phyloP scores from a whole-genome alignment of 148 eudicot species.

The Limonium bicolor region DNA sequence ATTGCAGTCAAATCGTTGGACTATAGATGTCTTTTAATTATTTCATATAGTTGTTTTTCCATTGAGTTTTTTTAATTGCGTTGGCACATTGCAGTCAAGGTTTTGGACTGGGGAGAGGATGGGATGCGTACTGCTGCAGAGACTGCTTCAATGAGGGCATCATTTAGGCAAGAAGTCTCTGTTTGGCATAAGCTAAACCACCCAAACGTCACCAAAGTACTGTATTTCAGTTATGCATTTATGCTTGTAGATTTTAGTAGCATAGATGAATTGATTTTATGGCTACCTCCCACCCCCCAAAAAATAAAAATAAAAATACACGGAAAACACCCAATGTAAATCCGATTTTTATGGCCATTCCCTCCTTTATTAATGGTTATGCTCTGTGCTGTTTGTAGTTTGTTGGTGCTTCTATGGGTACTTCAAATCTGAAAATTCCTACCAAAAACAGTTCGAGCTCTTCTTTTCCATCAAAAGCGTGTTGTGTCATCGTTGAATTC shows the following conservation, averaged over 20 bases:
- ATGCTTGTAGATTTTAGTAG: background rate
- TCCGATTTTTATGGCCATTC: too few species aligned
- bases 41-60: too few species aligned
- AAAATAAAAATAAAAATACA: too few species aligned
- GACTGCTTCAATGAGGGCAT: slow-evolving; percentile 55
- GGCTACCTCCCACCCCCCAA: too few species aligned
- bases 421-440: slow-evolving; percentile 72
- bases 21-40: too few species aligned
- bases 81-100: slow-evolving; percentile 62
- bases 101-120: slow-evolving; percentile 96
- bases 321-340: too few species aligned
- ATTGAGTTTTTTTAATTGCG: too few species aligned
- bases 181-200: slow-evolving; percentile 90
- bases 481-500: slow-evolving; percentile 79
- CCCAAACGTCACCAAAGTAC: slow-evolving; percentile 75
- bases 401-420: slow-evolving; percentile 90
- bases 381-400: too few species aligned
- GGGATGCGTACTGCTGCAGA: slow-evolving; percentile 62
- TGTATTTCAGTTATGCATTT: background rate
- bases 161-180: slow-evolving; percentile 76
- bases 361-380: too few species aligned
- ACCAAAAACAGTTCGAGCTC: slow-evolving; percentile 20
- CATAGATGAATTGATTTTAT: background rate
- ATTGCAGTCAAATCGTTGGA: too few species aligned
- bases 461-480: slow-evolving; percentile 45